Evolutionary conservation across 75 land plant species (phyloP).

Genomic region (Selaginella moellendorffii): DNA sequence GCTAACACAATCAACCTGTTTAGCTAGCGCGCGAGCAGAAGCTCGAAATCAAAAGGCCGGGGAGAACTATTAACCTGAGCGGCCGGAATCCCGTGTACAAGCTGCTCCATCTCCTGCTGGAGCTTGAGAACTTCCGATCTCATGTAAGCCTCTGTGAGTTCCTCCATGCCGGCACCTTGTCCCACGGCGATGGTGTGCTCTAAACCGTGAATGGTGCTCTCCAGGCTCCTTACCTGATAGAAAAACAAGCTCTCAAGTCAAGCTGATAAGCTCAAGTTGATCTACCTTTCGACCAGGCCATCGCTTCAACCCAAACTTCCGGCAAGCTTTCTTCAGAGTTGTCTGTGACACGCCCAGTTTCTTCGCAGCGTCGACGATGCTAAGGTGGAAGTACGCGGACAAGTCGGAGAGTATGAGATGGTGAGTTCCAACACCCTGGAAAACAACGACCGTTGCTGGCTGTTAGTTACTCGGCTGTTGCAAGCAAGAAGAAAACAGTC

Average conservation of each 20-base stretch:
- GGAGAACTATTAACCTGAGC: no score
- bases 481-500: not conserved
- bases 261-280: no score
- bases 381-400: conserved; percentile 24
- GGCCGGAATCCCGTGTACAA: conserved; percentile 26
- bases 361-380: conserved; percentile 30
- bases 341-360: conserved; percentile 31
- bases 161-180: conserved; percentile 31
- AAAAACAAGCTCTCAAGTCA: no score
- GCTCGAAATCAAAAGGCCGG: no score
- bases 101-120: conserved; percentile 35
- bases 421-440: conserved; percentile 25
- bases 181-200: conserved; percentile 31
- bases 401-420: conserved; percentile 23
- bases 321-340: conserved; percentile 27
- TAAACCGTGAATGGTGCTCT: conserved; percentile 27
- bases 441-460: not conserved
- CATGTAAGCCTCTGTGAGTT: conserved; percentile 27
- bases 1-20: not conserved
- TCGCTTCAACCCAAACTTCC: conserved; percentile 26
- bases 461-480: not conserved
- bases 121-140: conserved; percentile 23
- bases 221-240: conserved; percentile 24
- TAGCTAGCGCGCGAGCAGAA: not conserved
- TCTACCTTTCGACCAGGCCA: conserved; percentile 32